phyloP scores from a whole-genome alignment of 441 rosid species.

The Jatropha multifida region DNA sequence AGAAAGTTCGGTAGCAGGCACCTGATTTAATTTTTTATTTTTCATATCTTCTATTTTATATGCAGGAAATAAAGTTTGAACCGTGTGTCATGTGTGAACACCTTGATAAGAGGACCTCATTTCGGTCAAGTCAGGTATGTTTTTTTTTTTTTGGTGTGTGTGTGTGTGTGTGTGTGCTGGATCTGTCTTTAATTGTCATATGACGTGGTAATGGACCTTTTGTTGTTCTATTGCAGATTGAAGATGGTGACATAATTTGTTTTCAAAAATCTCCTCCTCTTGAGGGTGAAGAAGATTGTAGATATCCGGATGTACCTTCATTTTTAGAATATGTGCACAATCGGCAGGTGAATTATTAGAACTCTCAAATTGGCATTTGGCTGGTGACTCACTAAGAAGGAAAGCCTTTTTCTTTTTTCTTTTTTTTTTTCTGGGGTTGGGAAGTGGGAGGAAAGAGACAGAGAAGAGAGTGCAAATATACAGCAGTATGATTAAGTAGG shows the following conservation, averaged over 20 bases:
- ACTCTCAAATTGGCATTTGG: conserved; percentile 3
- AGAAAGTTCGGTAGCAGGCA: background rate
- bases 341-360: conserved; percentile 63
- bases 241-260: conserved; percentile 98
- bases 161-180: background rate
- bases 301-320: conserved; percentile 83
- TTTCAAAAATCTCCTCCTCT: conserved; percentile 67
- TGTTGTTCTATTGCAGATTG: conserved; percentile 55
- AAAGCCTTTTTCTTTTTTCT: too few species aligned
- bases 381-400: background rate
- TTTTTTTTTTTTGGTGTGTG: background rate
- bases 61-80: conserved; percentile 94
- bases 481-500: background rate
- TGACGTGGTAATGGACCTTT: background rate
- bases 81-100: conserved; percentile 95
- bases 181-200: conserved; percentile 22
- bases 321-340: conserved; percentile 93
- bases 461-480: background rate
- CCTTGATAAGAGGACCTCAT: conserved; percentile 76
- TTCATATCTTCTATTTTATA: conserved; percentile 12
- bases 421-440: too few species aligned
- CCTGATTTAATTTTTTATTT: background rate
- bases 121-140: conserved; percentile 76
- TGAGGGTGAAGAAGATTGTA: conserved; percentile 54
- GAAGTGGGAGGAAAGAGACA: background rate